These are phyloP conservation scores for Trametes coccinea DNA, from an alignment of 768 basidiomycete genomes.

Conservation along the genomic window DNA sequence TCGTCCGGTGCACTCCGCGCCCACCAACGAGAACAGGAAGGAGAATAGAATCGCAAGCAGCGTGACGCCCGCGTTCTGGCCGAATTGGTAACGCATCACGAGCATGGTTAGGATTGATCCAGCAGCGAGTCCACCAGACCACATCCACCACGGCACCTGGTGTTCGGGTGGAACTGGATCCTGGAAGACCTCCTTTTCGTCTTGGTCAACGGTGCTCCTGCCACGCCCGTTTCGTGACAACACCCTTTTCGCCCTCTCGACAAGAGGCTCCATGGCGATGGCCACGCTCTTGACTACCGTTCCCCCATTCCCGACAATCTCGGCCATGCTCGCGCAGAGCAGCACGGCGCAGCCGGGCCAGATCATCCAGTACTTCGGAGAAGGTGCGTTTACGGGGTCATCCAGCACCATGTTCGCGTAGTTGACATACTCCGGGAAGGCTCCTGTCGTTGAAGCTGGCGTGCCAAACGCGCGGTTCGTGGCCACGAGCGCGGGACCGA, in stretches of 20 bases:
- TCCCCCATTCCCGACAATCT: slow-evolving; percentile 22
- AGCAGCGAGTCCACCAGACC: slow-evolving; percentile 21
- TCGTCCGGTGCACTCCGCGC: slow-evolving; percentile 26
- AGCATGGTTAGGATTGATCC: slow-evolving; percentile 23
- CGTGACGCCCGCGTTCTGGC: slow-evolving; percentile 27
- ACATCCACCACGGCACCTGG: slow-evolving; percentile 25
- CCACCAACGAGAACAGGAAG: slow-evolving; percentile 28
- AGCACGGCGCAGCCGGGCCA: slow-evolving; percentile 27
- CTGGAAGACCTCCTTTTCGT: slow-evolving; percentile 15
- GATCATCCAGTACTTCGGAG: slow-evolving; percentile 30
- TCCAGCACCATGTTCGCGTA: slow-evolving; percentile 26
- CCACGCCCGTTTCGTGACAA: too few relatives aligned
- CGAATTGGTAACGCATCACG: slow-evolving; percentile 27
- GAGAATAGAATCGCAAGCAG: slow-evolving; percentile 26
- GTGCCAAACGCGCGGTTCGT: slow-evolving; percentile 23
- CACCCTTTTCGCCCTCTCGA: not conserved
- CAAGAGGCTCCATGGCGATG: slow-evolving; percentile 4
- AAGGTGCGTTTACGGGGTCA: slow-evolving; percentile 24
- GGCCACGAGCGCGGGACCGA: slow-evolving; percentile 24
- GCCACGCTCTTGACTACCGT: slow-evolving; percentile 15
- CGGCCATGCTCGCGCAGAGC: slow-evolving; percentile 23
- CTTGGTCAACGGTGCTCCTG: not conserved
- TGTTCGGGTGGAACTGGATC: slow-evolving; percentile 25
- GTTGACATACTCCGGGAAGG: slow-evolving; percentile 25
- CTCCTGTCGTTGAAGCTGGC: slow-evolving; percentile 6